Evolutionary conservation across 495 filamentous ascomycete species (phyloP), one percentile per base, ranked within the genome.

Genomic region (Penicillium coffeae): DNA sequence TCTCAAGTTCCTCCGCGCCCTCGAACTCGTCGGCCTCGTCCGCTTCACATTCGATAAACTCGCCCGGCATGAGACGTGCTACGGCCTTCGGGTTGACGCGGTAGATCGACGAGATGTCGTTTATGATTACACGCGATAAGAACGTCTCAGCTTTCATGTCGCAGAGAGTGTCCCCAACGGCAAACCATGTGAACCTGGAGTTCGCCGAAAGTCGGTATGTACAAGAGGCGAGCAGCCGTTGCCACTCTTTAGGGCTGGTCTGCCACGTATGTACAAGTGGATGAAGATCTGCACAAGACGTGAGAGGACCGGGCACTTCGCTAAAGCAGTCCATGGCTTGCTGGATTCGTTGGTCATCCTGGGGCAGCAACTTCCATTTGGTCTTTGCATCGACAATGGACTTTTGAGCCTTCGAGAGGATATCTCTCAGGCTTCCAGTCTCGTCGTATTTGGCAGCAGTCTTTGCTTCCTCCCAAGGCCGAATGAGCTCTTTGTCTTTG

Each of bases 141-240:
- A 48, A 38, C 9, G 43, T 56, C 7, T 52, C 54, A 0, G 80
- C 75, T 58, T 91, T 92, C 13, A 91, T 72, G 22, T 74, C 68
- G 5, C 78, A 81, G 0, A 91, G 64, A 48, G 82, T 77, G 13
- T 71, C 72, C 0, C 84, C 86, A 8, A 83, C 83, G 33, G 88
- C 80, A n/a, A 21, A 34, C 22, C 22, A 47, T 43, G 79, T 72
- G 71, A 87, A 87, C 10, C 76, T 68, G 39, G 51, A 64, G 0
- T 51, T 47, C 38, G 74, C 69, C 38, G 66, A 72, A 34, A 59
- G 50, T 33, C 67, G 65, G 56, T 87, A 89, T 2, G 74, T 64
- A 2, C 67, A 70, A 3, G 85, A 87, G 1, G 88, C 87, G 50
- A 85, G 75, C 8, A 89, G 48, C 6, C 69, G 56, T 8, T 62